Base-by-base conservation (phyloP, 2,329 filamentous ascomycete species). In the Purpureocillium lavendulum region DNA sequence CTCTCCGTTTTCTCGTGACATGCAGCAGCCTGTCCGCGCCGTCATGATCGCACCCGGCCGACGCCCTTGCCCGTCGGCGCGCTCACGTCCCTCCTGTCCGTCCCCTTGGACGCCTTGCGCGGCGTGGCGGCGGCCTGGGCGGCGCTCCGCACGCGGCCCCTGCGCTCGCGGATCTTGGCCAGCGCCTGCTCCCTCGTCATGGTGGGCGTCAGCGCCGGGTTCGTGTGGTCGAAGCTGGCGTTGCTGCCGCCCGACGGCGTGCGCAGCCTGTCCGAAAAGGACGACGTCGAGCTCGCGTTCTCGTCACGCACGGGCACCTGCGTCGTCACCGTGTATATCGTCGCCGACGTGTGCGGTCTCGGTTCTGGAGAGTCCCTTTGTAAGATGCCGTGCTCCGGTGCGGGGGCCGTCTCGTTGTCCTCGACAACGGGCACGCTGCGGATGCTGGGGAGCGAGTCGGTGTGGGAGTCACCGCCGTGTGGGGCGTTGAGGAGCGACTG, bases 141-240 rank as follows among this genome's bases (percentile, higher is more conserved):
- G 41, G 82, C 75, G 56, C 81, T 86, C 49, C 78, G 72, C 41
- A 84, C 82, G 34, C 85, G 68, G 7, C 82, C 83, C 39, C 85
- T 67, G 21, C 85, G 71, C 61, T 86, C 80, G 39, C 80, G 73
- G 48, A 90, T 89, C 56, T 82, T 78, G 40, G 82, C 82, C 13
- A 90, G 70, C 4, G 84, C 84, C 58, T 87, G 72, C 57, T 87
- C 85, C 39, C 85, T 72, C 18, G 77, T 77, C 74, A 82, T 79
- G 30, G 78, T 82, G 5, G 77, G 76, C 32, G 73, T 80, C 44
- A 82, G 57, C 9, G 76, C 76, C 15, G 75, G 73, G 54, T 79
- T 73, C 43, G 61, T 71, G 31, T 65, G 54, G 54, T 78, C 74
- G 49, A 77, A 78, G 39, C 57, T 62, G 38, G 49, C 55, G 41